phyloP scores from a whole-genome alignment of 805 yeast genomes.

The Metschnikowia proteae region DNA sequence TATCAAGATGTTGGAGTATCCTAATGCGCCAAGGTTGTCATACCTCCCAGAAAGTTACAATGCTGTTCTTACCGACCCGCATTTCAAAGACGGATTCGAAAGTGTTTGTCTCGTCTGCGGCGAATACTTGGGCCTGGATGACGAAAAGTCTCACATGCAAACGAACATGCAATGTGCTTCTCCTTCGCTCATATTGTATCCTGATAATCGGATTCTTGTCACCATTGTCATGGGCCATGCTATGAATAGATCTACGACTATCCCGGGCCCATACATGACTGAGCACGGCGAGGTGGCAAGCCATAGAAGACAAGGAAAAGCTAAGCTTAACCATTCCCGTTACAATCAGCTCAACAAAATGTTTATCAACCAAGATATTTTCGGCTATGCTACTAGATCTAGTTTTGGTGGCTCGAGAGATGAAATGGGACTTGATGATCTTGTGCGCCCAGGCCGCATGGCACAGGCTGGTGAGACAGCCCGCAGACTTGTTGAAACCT shows the following conservation, averaged over 20 bases:
- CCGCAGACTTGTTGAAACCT: constrained; percentile 1
- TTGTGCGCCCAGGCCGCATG: background rate
- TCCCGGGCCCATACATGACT: constrained; percentile 69
- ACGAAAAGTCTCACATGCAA: constrained; percentile 2
- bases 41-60: constrained; percentile 46
- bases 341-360: constrained; percentile 53
- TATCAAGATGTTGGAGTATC: constrained; percentile 37
- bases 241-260: constrained; percentile 13
- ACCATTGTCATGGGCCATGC: background rate
- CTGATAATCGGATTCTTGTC: background rate
- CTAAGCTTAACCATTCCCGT: constrained; percentile 50
- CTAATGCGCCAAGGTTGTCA: constrained; percentile 51
- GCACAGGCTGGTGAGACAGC: constrained; percentile 3
- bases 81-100: constrained; percentile 18
- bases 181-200: constrained; percentile 7
- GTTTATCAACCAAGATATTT: constrained; percentile 61
- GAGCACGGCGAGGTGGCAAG: constrained; percentile 71
- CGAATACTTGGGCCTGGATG: background rate
- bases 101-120: constrained; percentile 38
- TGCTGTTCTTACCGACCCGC: constrained; percentile 24
- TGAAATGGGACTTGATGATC: constrained; percentile 1
- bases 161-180: constrained; percentile 6
- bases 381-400: constrained; percentile 41
- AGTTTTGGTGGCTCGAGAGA: constrained; percentile 8
- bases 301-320: constrained; percentile 53